Percentiles rank a stretch among this genome's conserved stretches.
Evolutionary conservation across 2,329 filamentous ascomycete genomes (phyloP).

Genomic region (Ophiostoma sp.): DNA sequence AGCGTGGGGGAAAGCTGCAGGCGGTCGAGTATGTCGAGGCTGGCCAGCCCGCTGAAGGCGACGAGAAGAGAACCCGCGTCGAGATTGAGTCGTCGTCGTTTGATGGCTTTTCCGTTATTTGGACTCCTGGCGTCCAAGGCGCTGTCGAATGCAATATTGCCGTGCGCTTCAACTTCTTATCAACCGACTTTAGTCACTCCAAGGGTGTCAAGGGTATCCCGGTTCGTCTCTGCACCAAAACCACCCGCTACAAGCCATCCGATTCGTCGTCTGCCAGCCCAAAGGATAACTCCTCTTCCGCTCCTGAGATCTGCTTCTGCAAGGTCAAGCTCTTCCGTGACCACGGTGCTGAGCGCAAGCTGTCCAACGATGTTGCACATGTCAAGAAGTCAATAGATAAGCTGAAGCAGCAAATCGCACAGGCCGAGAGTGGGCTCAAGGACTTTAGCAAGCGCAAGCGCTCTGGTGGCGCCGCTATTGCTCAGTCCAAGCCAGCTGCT

Average conservation of each 20-base stretch:
- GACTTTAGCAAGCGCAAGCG: conserved; percentile 62
- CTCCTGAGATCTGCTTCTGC: conserved; percentile 76
- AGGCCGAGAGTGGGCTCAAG: conserved; percentile 64
- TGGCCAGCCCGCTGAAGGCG: conserved; percentile 53
- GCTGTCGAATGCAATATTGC: conserved; percentile 75
- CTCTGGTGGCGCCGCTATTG: conserved; percentile 39
- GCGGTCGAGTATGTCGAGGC: conserved; percentile 88
- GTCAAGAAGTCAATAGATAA: conserved; percentile 97
- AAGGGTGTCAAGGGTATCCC: conserved; percentile 98
- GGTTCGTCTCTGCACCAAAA: conserved; percentile 87
- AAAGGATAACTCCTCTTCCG: conserved; percentile 37
- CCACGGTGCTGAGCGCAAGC: conserved; percentile 88
- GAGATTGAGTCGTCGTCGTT: conserved; percentile 76
- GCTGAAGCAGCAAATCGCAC: conserved; percentile 84
- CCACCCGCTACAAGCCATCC: conserved; percentile 35
- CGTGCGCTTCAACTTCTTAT: conserved; percentile 96
- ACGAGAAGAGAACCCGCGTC: conserved; percentile 62
- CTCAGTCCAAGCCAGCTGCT: conserved; percentile 20
- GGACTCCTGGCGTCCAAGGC: conserved; percentile 69
- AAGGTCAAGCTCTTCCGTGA: conserved; percentile 97
- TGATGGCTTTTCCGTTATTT: conserved; percentile 87
- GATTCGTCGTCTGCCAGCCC: conserved; percentile 40
- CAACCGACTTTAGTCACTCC: conserved; percentile 96
- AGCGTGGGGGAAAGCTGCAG: conserved; percentile 84
- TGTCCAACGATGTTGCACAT: conserved; percentile 90